Evolutionary conservation across 2,329 filamentous ascomycete genomes (phyloP).

Genomic region (Cladosporium velox): DNA sequence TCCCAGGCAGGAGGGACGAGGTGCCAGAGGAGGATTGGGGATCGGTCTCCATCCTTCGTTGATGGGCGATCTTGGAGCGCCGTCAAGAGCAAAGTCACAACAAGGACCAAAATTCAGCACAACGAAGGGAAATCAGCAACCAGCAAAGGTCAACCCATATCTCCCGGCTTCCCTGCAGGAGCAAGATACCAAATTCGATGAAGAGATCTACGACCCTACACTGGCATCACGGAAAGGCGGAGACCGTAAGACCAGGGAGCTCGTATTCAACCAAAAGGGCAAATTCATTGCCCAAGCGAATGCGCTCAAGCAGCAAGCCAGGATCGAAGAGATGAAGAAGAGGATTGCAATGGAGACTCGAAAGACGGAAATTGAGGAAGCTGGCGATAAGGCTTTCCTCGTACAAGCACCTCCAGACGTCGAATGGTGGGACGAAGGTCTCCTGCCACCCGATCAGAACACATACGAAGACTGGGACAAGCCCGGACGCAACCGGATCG

Average conservation of each 20-base stretch:
- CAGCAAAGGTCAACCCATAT: conserved; percentile 47
- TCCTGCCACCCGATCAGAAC: conserved; percentile 68
- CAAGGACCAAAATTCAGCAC: conserved; percentile 56
- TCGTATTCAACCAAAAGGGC: conserved; percentile 91
- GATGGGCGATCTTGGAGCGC: conserved; percentile 46
- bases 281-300: conserved; percentile 97
- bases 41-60: conserved; percentile 78
- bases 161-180: conserved; percentile 38
- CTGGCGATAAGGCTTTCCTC: conserved; percentile 85
- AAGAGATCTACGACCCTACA: conserved; percentile 79
- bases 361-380: conserved; percentile 92
- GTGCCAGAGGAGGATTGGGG: conserved; percentile 68
- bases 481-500: conserved; percentile 66
- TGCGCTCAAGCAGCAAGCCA: conserved; percentile 81
- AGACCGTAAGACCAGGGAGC: conserved; percentile 71
- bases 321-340: conserved; percentile 92
- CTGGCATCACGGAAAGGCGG: conserved; percentile 60
- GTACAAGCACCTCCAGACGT: conserved; percentile 81
- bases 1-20: conserved; percentile 50
- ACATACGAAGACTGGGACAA: conserved; percentile 70
- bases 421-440: conserved; percentile 96
- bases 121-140: conserved; percentile 56
- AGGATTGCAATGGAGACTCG: conserved; percentile 83
- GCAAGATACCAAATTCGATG: conserved; percentile 57
- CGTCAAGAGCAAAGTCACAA: conserved; percentile 48